Percentiles rank a stretch among this genome's conserved stretches.
These are phyloP conservation scores for Chlorella vulgaris DNA, from an alignment of 139 green algal genomes.

Conservation along the genomic window DNA sequence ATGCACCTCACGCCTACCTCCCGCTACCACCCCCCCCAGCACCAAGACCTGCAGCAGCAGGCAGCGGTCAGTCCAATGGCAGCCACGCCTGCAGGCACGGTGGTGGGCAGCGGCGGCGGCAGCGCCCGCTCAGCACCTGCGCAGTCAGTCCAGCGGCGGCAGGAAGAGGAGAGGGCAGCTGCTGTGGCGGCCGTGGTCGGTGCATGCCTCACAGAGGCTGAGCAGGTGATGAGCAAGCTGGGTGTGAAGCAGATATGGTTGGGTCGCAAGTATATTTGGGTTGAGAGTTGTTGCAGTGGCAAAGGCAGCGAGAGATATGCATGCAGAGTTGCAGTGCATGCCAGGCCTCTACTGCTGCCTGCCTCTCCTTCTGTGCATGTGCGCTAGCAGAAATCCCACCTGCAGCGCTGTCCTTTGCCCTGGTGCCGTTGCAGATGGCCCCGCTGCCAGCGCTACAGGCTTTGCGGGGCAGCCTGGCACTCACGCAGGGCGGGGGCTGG, in stretches of 20 bases:
- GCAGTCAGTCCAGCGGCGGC: not conserved
- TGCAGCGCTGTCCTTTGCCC: too few relatives aligned
- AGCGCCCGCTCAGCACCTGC: not conserved
- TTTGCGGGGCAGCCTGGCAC: slow-evolving; percentile 15
- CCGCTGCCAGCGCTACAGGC: not conserved
- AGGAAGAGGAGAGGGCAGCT: not conserved
- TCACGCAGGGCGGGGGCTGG: not conserved
- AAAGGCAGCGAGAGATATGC: too few relatives aligned
- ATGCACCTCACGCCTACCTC: slow-evolving; percentile 7
- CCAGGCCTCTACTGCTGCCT: too few relatives aligned
- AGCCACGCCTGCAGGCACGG: slow-evolving; percentile 2
- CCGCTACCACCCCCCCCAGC: slow-evolving; percentile 1
- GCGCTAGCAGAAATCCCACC: too few relatives aligned
- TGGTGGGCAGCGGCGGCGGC: slow-evolving; percentile 13
- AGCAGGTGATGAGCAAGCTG: too few relatives aligned
- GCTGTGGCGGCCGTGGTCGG: not conserved
- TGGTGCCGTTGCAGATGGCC: slow-evolving; percentile 14
- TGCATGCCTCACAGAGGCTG: too few relatives aligned
- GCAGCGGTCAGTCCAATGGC: not conserved
- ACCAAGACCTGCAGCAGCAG: not conserved
- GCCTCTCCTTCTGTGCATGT: too few relatives aligned
- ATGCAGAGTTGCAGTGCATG: too few relatives aligned
- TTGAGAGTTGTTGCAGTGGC: too few relatives aligned
- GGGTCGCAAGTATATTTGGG: too few relatives aligned
- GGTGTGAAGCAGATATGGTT: too few relatives aligned